Base-by-base conservation (phyloP, 306 rosid genomes). In the Trichosanthes cucumerina region DNA sequence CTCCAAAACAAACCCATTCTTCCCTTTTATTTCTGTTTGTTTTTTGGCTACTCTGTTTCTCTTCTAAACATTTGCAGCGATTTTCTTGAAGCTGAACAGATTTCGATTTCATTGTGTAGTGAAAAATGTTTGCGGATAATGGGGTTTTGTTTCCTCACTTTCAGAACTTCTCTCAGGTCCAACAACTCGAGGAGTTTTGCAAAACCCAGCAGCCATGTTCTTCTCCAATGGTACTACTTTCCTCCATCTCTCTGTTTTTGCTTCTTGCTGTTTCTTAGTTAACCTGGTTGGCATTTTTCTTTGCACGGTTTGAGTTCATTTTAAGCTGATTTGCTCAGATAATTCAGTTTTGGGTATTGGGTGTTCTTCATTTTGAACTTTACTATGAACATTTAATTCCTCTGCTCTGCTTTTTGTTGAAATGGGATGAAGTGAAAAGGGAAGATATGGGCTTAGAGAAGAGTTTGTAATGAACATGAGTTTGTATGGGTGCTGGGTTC, bases 111-210 rank as follows among this genome's bases (percentile, higher is more conserved):
- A 39, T 52, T 16, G 44, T 9, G 23, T 38, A 46, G 10, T 6
- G 70, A 85, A 84, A 90, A 91, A 96, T 96, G 99, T 93, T 88
- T 88, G 96, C 91, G 19, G 98, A 93, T 21, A 78, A 88, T 46
- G 93, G 86, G 54, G 82, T 96, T 82, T 66, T 93, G 86, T 88
- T 88, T 79, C 94, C 98, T 39, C 90, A 85, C 78, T 85, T 86
- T 64, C 93, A 89, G 85, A 88, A 85, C 69, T 85, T 85, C 87
- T 90, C 96, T 79, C 91, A 85, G 79, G 88, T 89, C 85, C 99
- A 90, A 58, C 99, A 91, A 60, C 90, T 88, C 60, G 98, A 96
- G 81, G 99, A 93, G 39, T 91, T 91, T 80, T 91, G 89, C 88
- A 88, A 80, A 83, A 76, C 82, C 85, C 91, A 86, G n/a, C 89